Evolutionary conservation across 2,329 filamentous ascomycete species (phyloP).

Genomic region (Penicillium nordicum): DNA sequence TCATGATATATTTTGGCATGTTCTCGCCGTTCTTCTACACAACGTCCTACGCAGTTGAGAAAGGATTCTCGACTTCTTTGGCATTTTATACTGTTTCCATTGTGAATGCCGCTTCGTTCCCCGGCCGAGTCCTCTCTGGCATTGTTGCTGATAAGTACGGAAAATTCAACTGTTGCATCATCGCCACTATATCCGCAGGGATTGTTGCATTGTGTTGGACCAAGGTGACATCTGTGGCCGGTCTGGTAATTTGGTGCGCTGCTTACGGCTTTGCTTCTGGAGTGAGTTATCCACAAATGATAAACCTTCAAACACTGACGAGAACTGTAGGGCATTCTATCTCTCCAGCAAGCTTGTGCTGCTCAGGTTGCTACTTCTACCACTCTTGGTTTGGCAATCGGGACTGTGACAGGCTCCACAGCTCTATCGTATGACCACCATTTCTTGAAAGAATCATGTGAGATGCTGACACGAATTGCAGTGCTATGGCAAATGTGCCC

Average conservation of each 20-base stretch:
- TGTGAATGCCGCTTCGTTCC: slow-evolving; percentile 39
- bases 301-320: not conserved
- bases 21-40: slow-evolving; percentile 42
- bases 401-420: slow-evolving; percentile 41
- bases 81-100: slow-evolving; percentile 41
- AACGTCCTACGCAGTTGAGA: slow-evolving; percentile 27
- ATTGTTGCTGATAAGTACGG: slow-evolving; percentile 37
- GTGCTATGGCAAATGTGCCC: slow-evolving; percentile 42
- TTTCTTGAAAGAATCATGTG: not conserved
- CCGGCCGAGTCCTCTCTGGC: slow-evolving; percentile 37
- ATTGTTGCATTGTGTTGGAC: slow-evolving; percentile 48
- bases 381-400: slow-evolving; percentile 44
- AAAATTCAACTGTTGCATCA: slow-evolving; percentile 31
- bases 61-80: slow-evolving; percentile 29
- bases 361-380: slow-evolving; percentile 40
- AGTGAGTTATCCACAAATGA: slow-evolving; percentile 23
- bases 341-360: slow-evolving; percentile 48
- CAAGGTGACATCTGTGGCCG: slow-evolving; percentile 41
- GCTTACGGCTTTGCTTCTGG: slow-evolving; percentile 49
- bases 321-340: slow-evolving; percentile 42
- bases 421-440: slow-evolving; percentile 41
- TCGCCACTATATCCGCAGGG: slow-evolving; percentile 32
- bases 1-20: slow-evolving; percentile 39
- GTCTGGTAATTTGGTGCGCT: slow-evolving; percentile 45
- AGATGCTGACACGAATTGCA: slow-evolving; percentile 10